Evolutionary conservation across 495 filamentous ascomycete genomes (phyloP).

Genomic region (Lindgomyces ingoldianus): DNA sequence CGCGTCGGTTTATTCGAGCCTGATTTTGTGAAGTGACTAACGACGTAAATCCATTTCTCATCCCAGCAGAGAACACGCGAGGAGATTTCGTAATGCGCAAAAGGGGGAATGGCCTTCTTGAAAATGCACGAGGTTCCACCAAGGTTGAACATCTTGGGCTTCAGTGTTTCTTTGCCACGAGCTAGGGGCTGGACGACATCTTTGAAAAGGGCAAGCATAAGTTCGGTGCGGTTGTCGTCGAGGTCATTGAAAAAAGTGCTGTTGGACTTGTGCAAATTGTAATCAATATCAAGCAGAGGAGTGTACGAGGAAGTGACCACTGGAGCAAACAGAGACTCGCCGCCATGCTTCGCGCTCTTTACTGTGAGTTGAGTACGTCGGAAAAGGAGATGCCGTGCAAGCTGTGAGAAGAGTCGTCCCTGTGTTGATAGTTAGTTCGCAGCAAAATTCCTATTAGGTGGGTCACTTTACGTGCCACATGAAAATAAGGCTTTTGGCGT

Average conservation of each 20-base stretch:
- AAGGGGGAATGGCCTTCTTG: slow-evolving; percentile 66
- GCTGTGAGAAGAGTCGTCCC: slow-evolving; percentile 22
- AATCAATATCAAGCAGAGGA: slow-evolving; percentile 71
- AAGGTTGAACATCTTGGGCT: slow-evolving; percentile 53
- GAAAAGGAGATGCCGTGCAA: slow-evolving; percentile 27
- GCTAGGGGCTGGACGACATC: slow-evolving; percentile 51
- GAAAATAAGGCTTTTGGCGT: slow-evolving; percentile 17
- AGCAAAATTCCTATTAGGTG: background rate
- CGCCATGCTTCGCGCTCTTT: slow-evolving; percentile 14
- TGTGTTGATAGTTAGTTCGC: slow-evolving; percentile 3
- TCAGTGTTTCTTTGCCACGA: slow-evolving; percentile 42
- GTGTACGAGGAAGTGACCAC: slow-evolving; percentile 33
- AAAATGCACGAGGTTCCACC: slow-evolving; percentile 67
- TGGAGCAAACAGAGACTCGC: slow-evolving; percentile 22
- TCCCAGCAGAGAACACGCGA: slow-evolving; percentile 69
- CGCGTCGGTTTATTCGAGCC: slow-evolving; percentile 36
- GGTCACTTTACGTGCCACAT: slow-evolving; percentile 26
- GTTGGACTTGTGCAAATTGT: slow-evolving; percentile 81
- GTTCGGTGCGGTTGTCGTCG: slow-evolving; percentile 64
- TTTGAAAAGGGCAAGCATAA: slow-evolving; percentile 58
- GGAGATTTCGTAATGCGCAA: slow-evolving; percentile 64
- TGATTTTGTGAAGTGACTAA: slow-evolving; percentile 68
- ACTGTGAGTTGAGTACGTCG: slow-evolving; percentile 13
- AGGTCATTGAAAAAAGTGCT: slow-evolving; percentile 73
- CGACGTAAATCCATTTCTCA: slow-evolving; percentile 76